A percentile compares a stretch with the other conserved stretches of the same genome.
Evolutionary conservation across 139 green algal genomes (phyloP).

Genomic region (Asterochloris sp.): DNA sequence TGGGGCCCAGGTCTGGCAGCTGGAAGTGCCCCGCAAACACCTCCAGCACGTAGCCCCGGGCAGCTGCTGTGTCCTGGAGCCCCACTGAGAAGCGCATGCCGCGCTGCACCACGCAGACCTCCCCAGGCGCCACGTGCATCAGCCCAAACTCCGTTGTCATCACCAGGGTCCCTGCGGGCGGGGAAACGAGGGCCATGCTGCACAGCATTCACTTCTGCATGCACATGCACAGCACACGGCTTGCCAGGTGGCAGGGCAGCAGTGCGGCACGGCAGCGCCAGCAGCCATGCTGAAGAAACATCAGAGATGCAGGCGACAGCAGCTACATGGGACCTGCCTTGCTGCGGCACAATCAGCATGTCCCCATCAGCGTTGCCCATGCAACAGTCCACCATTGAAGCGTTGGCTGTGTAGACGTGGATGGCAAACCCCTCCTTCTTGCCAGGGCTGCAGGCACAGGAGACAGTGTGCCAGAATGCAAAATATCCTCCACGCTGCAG

Average conservation of each 20-base stretch:
- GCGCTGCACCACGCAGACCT: slow-evolving; percentile 79
- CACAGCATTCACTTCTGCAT: too few species aligned
- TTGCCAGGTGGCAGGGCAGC: background rate
- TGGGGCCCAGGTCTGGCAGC: slow-evolving; percentile 90
- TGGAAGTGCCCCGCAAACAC: slow-evolving; percentile 83
- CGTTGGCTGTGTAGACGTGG: slow-evolving; percentile 79
- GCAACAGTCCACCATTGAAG: slow-evolving; percentile 68
- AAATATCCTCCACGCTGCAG: background rate
- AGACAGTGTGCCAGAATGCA: background rate
- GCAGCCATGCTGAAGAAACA: background rate
- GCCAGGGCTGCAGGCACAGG: slow-evolving; percentile 42
- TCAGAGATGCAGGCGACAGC: background rate
- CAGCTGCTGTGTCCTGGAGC: slow-evolving; percentile 40
- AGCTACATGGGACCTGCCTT: slow-evolving; percentile 32
- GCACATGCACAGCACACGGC: too few species aligned
- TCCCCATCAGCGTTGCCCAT: slow-evolving; percentile 92
- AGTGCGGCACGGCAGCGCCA: too few species aligned
- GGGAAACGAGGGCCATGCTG: background rate
- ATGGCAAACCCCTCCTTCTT: slow-evolving; percentile 87
- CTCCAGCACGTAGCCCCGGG: slow-evolving; percentile 89
- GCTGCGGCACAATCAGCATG: slow-evolving; percentile 93
- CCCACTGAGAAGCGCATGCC: slow-evolving; percentile 83
- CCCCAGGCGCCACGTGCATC: slow-evolving; percentile 67
- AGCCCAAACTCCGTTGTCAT: slow-evolving; percentile 87
- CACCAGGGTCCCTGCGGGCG: slow-evolving; percentile 51